Evolutionary conservation across 2,329 filamentous ascomycete genomes (phyloP).

Genomic region (Rutstroemia sp.): DNA sequence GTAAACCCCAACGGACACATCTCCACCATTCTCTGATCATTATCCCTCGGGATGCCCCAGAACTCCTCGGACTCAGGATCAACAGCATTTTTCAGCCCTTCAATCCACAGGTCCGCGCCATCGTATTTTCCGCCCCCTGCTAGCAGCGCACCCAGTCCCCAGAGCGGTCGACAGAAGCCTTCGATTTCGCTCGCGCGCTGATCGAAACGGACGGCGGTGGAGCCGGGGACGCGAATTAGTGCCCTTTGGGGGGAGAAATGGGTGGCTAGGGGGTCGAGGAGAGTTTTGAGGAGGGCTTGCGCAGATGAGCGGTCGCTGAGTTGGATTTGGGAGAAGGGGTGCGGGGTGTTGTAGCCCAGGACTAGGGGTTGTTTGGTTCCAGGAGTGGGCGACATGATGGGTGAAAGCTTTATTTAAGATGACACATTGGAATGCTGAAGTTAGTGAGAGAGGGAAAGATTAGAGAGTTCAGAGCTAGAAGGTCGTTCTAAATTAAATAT

Average conservation of each 20-base stretch:
- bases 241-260: slow-evolving; percentile 64
- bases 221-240: slow-evolving; percentile 58
- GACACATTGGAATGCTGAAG: no score
- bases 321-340: slow-evolving; percentile 47
- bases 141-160: slow-evolving; percentile 65
- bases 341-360: slow-evolving; percentile 44
- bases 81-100: slow-evolving; percentile 63
- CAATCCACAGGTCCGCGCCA: slow-evolving; percentile 58
- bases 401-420: no score
- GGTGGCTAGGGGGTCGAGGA: slow-evolving; percentile 63
- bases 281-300: slow-evolving; percentile 51
- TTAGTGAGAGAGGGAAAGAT: no score
- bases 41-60: slow-evolving; percentile 69
- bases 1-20: slow-evolving; percentile 74
- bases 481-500: no score
- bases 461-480: no score
- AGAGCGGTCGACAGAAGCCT: slow-evolving; percentile 50
- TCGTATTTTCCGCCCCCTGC: slow-evolving; percentile 60
- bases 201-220: slow-evolving; percentile 69
- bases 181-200: slow-evolving; percentile 71
- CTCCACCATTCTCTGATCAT: slow-evolving; percentile 79
- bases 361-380: background rate
- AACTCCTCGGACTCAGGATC: slow-evolving; percentile 64
- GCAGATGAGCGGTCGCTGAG: slow-evolving; percentile 47
- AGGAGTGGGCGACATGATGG: no score